A percentile compares a stretch with the other conserved stretches of the same genome.
These are phyloP conservation scores for Boletus speciosus DNA, from an alignment of 768 basidiomycete species.

Conservation along the genomic window DNA sequence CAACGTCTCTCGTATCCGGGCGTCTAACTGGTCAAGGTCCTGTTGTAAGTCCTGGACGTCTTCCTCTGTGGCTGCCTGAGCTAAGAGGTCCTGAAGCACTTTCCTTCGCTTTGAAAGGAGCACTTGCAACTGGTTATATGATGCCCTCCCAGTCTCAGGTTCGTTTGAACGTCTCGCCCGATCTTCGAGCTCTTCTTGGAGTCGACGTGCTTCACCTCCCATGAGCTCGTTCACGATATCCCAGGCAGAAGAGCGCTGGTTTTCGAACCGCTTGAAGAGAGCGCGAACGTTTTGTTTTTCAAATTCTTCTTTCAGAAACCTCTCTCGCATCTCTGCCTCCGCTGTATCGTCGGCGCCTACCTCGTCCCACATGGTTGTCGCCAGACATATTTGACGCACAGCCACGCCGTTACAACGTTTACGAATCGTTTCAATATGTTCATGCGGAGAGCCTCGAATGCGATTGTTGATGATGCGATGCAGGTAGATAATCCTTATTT, in stretches of 20 bases:
- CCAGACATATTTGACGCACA: constrained; percentile 1
- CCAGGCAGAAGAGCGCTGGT: not conserved
- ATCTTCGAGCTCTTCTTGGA: constrained; percentile 1
- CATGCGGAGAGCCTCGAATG: not conserved
- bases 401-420: not conserved
- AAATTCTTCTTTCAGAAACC: not conserved
- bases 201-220: not conserved
- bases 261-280: constrained; percentile 6
- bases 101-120: constrained; percentile 1
- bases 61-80: not conserved
- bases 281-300: not conserved
- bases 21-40: not conserved
- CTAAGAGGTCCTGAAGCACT: not conserved
- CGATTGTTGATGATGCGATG: constrained; percentile 6
- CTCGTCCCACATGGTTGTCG: constrained; percentile 12
- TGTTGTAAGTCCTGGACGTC: not conserved
- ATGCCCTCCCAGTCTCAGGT: not conserved
- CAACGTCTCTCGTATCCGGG: not conserved
- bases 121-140: not conserved
- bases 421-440: constrained; percentile 2
- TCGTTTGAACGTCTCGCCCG: not conserved
- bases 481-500: constrained; percentile 5
- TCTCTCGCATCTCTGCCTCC: constrained; percentile 1
- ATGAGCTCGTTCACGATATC: not conserved
- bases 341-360: not conserved